A percentile compares a stretch with the other conserved stretches of the same genome.
Conservation (phyloP, 805 yeast species). For the Metschnikowia shivogae region DNA sequence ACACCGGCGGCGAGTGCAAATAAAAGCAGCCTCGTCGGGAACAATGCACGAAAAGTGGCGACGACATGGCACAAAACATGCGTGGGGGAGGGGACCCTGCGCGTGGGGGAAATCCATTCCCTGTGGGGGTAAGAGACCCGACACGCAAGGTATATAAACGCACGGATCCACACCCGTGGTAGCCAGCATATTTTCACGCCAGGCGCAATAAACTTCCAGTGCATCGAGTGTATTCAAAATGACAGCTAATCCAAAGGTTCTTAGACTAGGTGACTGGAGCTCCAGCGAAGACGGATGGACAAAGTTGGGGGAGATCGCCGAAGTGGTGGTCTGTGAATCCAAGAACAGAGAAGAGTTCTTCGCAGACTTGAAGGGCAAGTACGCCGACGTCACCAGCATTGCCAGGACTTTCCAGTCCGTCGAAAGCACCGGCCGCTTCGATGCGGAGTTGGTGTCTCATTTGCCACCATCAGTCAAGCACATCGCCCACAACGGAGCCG, state of each 20-base stretch:
- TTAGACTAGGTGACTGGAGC: slow-evolving; percentile 17
- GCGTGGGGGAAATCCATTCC: slow-evolving; percentile 5
- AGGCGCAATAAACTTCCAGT: not conserved
- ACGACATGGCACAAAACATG: not conserved
- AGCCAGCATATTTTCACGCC: not conserved
- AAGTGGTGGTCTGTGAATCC: slow-evolving; percentile 36
- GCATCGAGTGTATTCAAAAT: slow-evolving; percentile 2
- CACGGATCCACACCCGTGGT: not conserved
- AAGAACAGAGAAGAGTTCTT: slow-evolving; percentile 37
- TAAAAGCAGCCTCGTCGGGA: not conserved
- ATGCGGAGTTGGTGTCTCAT: slow-evolving; percentile 51
- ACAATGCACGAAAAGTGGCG: not conserved
- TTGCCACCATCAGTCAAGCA: slow-evolving; percentile 53
- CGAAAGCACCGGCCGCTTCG: slow-evolving; percentile 57
- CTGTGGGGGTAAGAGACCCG: slow-evolving; percentile 4
- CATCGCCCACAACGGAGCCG: slow-evolving; percentile 67
- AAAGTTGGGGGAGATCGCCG: slow-evolving; percentile 22
- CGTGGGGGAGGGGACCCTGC: slow-evolving; percentile 6
- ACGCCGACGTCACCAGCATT: slow-evolving; percentile 39
- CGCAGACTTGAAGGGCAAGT: slow-evolving; percentile 41
- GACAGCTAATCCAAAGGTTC: slow-evolving; percentile 16
- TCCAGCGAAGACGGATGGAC: slow-evolving; percentile 13
- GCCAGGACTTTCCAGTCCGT: slow-evolving; percentile 54
- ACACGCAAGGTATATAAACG: slow-evolving; percentile 1
- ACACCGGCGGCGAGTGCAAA: too few species aligned